phyloP scores from a whole-genome alignment of 352 stramenopile genomes.

The Phytophthora ohioensis region DNA sequence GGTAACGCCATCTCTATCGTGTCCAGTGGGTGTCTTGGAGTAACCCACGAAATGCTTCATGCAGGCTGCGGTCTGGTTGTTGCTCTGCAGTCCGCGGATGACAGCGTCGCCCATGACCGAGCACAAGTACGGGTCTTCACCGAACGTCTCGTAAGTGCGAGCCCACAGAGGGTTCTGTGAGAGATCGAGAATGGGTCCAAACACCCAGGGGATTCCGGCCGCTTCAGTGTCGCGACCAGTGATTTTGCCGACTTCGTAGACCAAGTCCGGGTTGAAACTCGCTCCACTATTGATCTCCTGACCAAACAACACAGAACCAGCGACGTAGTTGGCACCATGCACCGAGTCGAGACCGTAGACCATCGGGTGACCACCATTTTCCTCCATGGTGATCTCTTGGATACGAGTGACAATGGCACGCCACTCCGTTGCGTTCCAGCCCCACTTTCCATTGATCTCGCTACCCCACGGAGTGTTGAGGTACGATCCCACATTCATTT shows the following conservation, averaged over 20 bases:
- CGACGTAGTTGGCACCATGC: conserved; percentile 92
- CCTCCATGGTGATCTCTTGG: conserved; percentile 78
- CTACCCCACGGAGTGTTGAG: conserved; percentile 72
- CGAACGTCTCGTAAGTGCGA: conserved; percentile 94
- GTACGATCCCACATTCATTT: conserved; percentile 88
- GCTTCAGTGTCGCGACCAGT: conserved; percentile 87
- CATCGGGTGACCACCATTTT: conserved; percentile 66
- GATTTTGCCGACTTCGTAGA: conserved; percentile 72
- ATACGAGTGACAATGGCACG: conserved; percentile 77
- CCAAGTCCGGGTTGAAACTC: conserved; percentile 88
- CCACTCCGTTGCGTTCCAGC: conserved; percentile 75
- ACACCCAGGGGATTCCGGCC: conserved; percentile 91
- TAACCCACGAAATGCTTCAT: conserved; percentile 92
- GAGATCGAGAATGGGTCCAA: conserved; percentile 87
- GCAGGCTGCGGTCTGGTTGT: conserved; percentile 74
- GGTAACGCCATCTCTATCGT: conserved; percentile 82
- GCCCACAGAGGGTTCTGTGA: conserved; percentile 88
- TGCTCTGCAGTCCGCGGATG: conserved; percentile 82
- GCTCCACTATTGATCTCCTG: conserved; percentile 91
- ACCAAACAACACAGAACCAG: conserved; percentile 81
- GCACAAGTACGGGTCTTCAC: conserved; percentile 88
- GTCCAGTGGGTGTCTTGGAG: conserved; percentile 77
- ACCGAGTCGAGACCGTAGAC: conserved; percentile 93
- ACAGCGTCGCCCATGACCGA: conserved; percentile 76
- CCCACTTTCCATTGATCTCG: conserved; percentile 37